phyloP scores from a whole-genome alignment of 257 asterid species.

The Perilla frutescens region DNA sequence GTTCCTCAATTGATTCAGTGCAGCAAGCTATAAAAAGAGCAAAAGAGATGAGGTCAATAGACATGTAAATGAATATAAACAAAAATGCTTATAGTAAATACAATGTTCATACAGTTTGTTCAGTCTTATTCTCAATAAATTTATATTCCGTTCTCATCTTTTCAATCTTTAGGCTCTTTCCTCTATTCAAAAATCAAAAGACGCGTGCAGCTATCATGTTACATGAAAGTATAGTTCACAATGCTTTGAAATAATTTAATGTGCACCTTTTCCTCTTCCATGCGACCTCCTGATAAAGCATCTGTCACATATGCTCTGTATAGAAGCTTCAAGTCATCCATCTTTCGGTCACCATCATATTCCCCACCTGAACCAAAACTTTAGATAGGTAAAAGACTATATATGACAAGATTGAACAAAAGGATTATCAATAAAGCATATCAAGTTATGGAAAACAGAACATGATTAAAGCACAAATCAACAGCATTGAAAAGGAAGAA shows the following conservation, averaged over 20 bases:
- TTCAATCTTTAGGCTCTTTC: background rate
- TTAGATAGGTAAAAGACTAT: conserved; percentile 17
- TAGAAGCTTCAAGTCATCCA: conserved; percentile 83
- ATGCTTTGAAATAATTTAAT: conserved; percentile 2
- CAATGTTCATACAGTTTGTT: background rate
- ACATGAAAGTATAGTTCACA: conserved; percentile 2
- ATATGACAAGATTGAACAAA: conserved; percentile 11
- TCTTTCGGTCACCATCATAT: conserved; percentile 76
- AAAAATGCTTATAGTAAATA: conserved; percentile 8
- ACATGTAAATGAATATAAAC: conserved; percentile 1
- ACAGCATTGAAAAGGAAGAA: conserved; percentile 24
- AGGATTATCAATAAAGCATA: conserved; percentile 25
- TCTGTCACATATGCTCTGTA: conserved; percentile 73
- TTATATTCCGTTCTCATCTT: background rate
- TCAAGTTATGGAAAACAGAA: conserved; percentile 26
- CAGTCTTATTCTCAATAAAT: background rate
- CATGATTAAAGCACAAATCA: conserved; percentile 2
- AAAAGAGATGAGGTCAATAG: conserved; percentile 34
- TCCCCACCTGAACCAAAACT: conserved; percentile 70
- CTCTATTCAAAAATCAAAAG: background rate
- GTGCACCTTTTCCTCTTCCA: conserved; percentile 91
- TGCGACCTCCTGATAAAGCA: conserved; percentile 79
- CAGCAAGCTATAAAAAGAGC: conserved; percentile 68
- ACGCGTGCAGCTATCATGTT: conserved; percentile 20
- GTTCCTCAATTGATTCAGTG: conserved; percentile 83